These are phyloP conservation scores for Fragaria iinumae DNA, from an alignment of 306 rosid genomes.

Conservation along the genomic window DNA sequence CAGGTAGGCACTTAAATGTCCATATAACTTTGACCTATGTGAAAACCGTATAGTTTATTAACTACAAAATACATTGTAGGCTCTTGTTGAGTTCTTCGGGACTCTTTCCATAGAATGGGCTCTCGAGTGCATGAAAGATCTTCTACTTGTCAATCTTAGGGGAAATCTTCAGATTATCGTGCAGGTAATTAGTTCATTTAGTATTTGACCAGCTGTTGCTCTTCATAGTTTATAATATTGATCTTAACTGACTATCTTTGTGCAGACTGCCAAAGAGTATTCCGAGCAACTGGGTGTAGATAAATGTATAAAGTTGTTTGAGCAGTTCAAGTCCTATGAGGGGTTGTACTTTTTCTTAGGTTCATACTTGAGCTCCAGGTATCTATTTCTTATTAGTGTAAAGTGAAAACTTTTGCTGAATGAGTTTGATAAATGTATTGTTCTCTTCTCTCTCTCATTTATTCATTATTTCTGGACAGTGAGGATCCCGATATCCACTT, in stretches of 20 bases:
- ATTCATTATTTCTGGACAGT: conserved; percentile 41
- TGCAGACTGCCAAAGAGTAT: conserved; percentile 92
- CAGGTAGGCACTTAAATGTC: conserved; percentile 54
- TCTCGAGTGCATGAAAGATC: conserved; percentile 98
- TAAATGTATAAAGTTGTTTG: conserved; percentile 87
- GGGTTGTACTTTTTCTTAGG: conserved; percentile 97
- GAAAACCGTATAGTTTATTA: conserved; percentile 13
- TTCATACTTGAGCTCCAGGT: conserved; percentile 97
- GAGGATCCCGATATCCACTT: conserved; percentile 99
- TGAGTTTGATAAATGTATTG: neutral
- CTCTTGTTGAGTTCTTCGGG: conserved; percentile 96
- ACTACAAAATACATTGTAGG: conserved; percentile 45
- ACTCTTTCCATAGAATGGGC: conserved; percentile 96
- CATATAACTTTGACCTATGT: conserved; percentile 20
- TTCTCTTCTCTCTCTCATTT: neutral
- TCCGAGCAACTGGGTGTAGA: conserved; percentile 90
- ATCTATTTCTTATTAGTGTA: conserved; percentile 10
- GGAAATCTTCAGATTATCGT: conserved; percentile 99
- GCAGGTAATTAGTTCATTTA: conserved; percentile 52
- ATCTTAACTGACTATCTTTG: conserved; percentile 21
- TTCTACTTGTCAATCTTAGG: conserved; percentile 90
- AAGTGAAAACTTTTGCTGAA: neutral
- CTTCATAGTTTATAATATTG: conserved; percentile 14
- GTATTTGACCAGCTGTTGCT: neutral
- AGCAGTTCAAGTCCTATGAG: conserved; percentile 95